These are phyloP conservation scores for Ascochyta lentis DNA, from an alignment of 2,329 filamentous ascomycete genomes.

Conservation along the genomic window DNA sequence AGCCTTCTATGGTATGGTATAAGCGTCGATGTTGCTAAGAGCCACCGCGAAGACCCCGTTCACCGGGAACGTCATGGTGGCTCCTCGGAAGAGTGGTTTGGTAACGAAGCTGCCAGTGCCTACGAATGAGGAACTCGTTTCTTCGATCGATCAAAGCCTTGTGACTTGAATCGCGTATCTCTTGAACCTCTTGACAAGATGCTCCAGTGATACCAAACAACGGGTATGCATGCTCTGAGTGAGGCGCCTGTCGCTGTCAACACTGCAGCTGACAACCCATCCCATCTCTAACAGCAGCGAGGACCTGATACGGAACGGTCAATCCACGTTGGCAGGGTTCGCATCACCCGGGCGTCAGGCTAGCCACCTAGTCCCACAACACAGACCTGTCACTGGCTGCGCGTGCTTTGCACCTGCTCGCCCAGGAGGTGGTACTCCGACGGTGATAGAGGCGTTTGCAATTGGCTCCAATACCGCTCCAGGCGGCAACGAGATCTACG, in stretches of 20 bases:
- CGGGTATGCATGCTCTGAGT: not conserved
- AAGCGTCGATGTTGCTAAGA: constrained; percentile 21
- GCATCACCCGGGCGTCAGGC: not conserved
- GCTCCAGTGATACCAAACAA: not conserved
- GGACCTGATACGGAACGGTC: constrained; percentile 1
- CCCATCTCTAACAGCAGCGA: constrained; percentile 3
- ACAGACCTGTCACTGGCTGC: not conserved
- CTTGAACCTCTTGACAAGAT: too few relatives aligned
- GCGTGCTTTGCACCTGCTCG: constrained; percentile 3
- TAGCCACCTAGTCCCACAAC: not conserved
- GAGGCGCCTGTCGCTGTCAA: constrained; percentile 1
- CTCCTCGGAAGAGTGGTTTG: constrained; percentile 4
- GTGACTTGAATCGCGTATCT: not conserved
- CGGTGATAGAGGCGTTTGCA: constrained; percentile 1
- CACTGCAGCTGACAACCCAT: not conserved
- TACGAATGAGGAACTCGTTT: too few relatives aligned
- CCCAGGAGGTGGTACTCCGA: not conserved
- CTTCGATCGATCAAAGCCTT: too few relatives aligned
- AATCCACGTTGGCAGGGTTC: not conserved
- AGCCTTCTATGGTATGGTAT: constrained; percentile 18
- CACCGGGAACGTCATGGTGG: constrained; percentile 12
- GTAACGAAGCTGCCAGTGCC: not conserved
- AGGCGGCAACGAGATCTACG: not conserved
- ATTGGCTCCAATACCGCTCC: not conserved
- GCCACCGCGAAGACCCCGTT: constrained; percentile 21